Conservation (phyloP, 805 yeast species). For the Candida boleticola region DNA sequence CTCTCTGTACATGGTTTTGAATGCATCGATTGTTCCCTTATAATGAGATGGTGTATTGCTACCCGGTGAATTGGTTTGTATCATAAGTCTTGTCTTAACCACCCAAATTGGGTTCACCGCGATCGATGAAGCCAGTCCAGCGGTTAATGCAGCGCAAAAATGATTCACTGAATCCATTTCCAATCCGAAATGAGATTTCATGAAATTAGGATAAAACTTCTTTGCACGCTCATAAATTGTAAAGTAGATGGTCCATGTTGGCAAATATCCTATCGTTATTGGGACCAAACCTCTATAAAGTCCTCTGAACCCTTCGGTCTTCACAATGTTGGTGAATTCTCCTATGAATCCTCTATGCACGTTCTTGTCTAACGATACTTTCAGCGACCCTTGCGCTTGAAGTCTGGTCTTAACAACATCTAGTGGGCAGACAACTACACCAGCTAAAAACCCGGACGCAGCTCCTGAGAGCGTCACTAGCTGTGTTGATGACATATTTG, state of each 20-base stretch:
- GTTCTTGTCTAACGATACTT: too few species aligned
- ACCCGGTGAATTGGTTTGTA: conserved; percentile 54
- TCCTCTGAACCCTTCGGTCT: conserved; percentile 81
- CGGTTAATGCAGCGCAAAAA: conserved; percentile 69
- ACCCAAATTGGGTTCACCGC: conserved; percentile 97
- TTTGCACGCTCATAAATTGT: conserved; percentile 84
- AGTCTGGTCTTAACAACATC: conserved; percentile 94
- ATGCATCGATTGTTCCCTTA: conserved; percentile 80
- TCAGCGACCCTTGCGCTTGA: conserved; percentile 75
- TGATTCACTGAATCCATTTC: conserved; percentile 33
- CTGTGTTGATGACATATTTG: conserved; percentile 42
- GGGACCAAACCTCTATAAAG: conserved; percentile 89
- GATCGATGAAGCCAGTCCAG: conserved; percentile 84
- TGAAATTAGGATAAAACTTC: conserved; percentile 44
- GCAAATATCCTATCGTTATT: conserved; percentile 90
- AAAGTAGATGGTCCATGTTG: conserved; percentile 97
- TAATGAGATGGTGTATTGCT: conserved; percentile 39
- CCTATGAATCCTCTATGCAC: conserved; percentile 62
- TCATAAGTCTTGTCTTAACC: conserved; percentile 90
- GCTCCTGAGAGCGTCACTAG: conserved; percentile 88
- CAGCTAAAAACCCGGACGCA: conserved; percentile 87
- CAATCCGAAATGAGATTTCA: conserved; percentile 24
- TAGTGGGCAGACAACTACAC: conserved; percentile 87
- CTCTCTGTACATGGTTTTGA: conserved; percentile 66
- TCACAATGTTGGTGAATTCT: conserved; percentile 62